These are phyloP conservation scores for Penicillium robsamsonii DNA, from an alignment of 495 filamentous ascomycete genomes.

Conservation along the genomic window DNA sequence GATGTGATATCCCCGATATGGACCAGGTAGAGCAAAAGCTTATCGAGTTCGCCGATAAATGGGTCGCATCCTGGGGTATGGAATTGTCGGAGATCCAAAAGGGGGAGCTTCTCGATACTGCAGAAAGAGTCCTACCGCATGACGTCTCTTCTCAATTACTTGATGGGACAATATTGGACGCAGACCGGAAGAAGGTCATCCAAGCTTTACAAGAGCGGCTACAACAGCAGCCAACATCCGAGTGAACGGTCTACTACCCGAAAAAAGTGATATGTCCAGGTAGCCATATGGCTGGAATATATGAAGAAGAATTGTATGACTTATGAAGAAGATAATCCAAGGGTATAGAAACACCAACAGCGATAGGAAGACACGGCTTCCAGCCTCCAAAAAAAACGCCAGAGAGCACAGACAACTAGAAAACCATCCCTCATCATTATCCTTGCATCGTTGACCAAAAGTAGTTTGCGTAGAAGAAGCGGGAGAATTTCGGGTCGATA, in stretches of 20 bases:
- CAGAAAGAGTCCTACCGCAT: slow-evolving; percentile 34
- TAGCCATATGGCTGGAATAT: not conserved
- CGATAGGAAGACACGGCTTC: slow-evolving; percentile 7
- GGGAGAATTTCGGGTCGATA: slow-evolving; percentile 86
- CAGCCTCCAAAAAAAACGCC: slow-evolving; percentile 26
- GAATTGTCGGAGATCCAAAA: slow-evolving; percentile 18
- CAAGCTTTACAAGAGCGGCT: slow-evolving; percentile 16
- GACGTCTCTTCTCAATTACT: slow-evolving; percentile 11
- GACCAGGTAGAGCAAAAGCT: slow-evolving; percentile 36
- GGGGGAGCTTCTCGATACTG: slow-evolving; percentile 32
- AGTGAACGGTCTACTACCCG: not conserved
- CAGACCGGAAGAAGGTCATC: slow-evolving; percentile 26
- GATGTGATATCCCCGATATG: slow-evolving; percentile 46
- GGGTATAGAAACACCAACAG: slow-evolving; percentile 27
- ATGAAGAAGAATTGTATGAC: slow-evolving; percentile 8
- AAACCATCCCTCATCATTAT: slow-evolving; percentile 11
- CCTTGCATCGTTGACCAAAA: slow-evolving; percentile 86
- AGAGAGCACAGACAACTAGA: slow-evolving; percentile 5
- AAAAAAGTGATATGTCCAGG: not conserved
- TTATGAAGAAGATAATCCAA: slow-evolving; percentile 17
- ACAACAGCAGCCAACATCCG: not conserved
- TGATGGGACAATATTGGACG: slow-evolving; percentile 23
- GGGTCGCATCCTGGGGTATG: slow-evolving; percentile 35
- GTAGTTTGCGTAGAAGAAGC: slow-evolving; percentile 92
- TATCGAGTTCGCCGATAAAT: slow-evolving; percentile 25